A percentile compares a stretch with the other conserved stretches of the same genome.
Conservation (phyloP, 257 asterid species). For the Ilex asprella region DNA sequence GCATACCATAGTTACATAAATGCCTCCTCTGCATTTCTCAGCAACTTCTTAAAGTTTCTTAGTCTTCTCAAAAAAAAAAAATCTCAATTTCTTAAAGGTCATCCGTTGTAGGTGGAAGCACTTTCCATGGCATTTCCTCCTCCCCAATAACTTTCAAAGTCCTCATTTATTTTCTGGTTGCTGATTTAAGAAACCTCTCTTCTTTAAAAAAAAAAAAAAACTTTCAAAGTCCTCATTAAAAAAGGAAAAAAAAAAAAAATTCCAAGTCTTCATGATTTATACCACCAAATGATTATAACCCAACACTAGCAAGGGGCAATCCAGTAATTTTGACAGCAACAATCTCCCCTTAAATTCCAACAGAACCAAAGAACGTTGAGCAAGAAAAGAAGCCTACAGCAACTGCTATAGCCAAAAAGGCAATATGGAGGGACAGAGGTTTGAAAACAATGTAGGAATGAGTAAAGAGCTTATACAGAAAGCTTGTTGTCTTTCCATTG, state of each 20-base stretch:
- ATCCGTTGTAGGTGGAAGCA: too few species aligned
- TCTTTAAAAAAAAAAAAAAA: neutral
- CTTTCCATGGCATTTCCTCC: too few species aligned
- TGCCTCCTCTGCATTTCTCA: too few species aligned
- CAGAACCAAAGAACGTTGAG: neutral
- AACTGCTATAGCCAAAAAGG: neutral
- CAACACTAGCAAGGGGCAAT: neutral
- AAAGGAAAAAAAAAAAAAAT: too few species aligned
- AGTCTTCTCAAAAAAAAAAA: too few species aligned
- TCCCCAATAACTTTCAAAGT: too few species aligned
- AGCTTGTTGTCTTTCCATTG: conserved; percentile 54
- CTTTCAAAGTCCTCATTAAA: neutral
- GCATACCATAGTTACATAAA: too few species aligned
- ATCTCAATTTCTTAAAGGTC: too few species aligned
- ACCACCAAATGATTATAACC: neutral
- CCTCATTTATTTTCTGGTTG: neutral
- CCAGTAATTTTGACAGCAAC: neutral
- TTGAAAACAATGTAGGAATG: conserved; percentile 47
- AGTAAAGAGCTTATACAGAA: conserved; percentile 50
- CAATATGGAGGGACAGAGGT: conserved; percentile 33
- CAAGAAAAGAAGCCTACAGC: neutral
- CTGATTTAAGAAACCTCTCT: too few species aligned
- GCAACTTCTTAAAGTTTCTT: too few species aligned
- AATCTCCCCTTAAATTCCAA: neutral
- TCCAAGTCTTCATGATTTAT: neutral